Percentiles rank a stretch among this genome's conserved stretches.
Evolutionary conservation across 768 basidiomycete species (phyloP).

Genomic region (Crassisporium funariophilum): DNA sequence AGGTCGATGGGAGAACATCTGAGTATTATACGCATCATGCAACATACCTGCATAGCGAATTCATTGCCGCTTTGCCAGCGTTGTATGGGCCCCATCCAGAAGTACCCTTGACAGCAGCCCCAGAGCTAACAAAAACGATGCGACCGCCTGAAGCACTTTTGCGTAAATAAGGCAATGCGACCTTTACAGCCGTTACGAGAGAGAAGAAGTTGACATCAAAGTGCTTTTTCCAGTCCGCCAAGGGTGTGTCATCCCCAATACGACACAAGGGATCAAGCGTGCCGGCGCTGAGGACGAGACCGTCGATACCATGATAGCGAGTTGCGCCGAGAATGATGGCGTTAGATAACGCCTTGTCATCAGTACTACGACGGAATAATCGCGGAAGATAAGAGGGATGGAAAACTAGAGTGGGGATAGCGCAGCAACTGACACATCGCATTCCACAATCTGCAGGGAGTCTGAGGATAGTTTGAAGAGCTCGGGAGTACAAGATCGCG

Average conservation of each 20-base stretch:
- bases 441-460: constrained; percentile 57
- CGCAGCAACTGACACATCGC: constrained; percentile 69
- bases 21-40: not conserved
- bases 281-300: constrained; percentile 84
- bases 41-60: constrained; percentile 73
- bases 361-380: constrained; percentile 48
- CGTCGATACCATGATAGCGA: constrained; percentile 69
- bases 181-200: constrained; percentile 67
- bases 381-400: constrained; percentile 9
- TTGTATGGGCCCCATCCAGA: constrained; percentile 83
- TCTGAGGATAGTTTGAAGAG: constrained; percentile 50
- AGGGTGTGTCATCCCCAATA: constrained; percentile 49
- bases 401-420: constrained; percentile 1
- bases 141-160: constrained; percentile 57
- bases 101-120: constrained; percentile 69
- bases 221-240: constrained; percentile 66
- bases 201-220: constrained; percentile 93
- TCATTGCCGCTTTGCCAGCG: constrained; percentile 88
- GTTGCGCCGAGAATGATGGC: constrained; percentile 56
- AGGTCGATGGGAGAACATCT: constrained; percentile 1
- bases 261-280: constrained; percentile 69
- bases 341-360: constrained; percentile 53
- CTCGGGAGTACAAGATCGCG: constrained; percentile 70
- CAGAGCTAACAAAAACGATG: constrained; percentile 85
- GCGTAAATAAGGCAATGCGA: constrained; percentile 69